Evolutionary conservation across 2,329 filamentous ascomycete genomes (phyloP).

Genomic region (Colletotrichum sp.): DNA sequence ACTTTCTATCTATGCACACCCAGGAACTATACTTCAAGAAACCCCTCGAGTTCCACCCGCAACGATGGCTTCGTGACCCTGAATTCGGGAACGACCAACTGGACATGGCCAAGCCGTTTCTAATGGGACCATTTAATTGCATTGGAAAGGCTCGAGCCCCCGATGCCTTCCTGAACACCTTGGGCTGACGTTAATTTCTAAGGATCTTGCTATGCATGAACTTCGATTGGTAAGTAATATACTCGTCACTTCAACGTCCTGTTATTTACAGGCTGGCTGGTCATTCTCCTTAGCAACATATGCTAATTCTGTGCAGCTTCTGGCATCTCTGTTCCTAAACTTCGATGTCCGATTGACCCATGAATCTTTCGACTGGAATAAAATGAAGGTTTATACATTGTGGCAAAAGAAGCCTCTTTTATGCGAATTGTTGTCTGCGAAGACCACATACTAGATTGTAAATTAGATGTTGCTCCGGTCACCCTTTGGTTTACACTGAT

Average conservation of each 20-base stretch:
- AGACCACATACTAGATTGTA: neutral
- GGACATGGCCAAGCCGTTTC: neutral
- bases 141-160: slow-evolving; percentile 37
- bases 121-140: slow-evolving; percentile 46
- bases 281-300: no score
- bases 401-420: neutral
- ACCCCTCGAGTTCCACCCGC: slow-evolving; percentile 48
- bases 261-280: no score
- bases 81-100: neutral
- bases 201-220: neutral
- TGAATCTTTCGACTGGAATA: neutral
- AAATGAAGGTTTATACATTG: neutral
- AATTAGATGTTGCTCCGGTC: no score
- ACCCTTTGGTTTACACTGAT: no score
- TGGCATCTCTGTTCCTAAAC: neutral
- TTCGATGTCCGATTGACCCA: neutral
- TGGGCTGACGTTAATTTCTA: neutral
- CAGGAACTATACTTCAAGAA: neutral
- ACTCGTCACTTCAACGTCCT: neutral
- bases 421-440: neutral
- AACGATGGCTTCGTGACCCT: slow-evolving; percentile 30
- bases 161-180: no score
- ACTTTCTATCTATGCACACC: neutral
- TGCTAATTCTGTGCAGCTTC: neutral
- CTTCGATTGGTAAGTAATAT: neutral